A percentile compares a stretch with the other conserved stretches of the same genome.
Conservation (phyloP, 306 rosid genomes). For the Psophocarpus tetragonolobus region DNA sequence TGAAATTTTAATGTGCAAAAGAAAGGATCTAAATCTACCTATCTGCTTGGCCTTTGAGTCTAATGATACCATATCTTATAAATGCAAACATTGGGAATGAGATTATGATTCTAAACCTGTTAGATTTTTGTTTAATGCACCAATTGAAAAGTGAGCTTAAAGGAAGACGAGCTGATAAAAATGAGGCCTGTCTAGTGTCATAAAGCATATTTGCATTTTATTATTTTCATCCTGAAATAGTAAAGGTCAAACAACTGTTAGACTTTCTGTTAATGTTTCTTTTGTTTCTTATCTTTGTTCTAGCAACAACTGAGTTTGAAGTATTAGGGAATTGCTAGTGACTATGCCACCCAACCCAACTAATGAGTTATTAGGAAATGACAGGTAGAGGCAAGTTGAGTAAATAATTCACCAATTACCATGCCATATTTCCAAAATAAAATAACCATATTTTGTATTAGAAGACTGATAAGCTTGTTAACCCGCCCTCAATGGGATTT, state of each 20-base stretch:
- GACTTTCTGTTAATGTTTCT: not conserved
- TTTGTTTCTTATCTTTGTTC: not conserved
- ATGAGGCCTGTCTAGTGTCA: not conserved
- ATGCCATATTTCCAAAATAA: not conserved
- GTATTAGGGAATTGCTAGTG: not conserved
- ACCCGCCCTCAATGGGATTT: not conserved
- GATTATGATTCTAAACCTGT: constrained; percentile 20
- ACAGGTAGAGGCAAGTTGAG: not conserved
- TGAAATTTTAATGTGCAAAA: constrained; percentile 14
- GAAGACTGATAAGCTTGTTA: not conserved
- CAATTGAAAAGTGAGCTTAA: not conserved
- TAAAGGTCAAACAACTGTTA: not conserved
- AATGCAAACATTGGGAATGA: constrained; percentile 1
- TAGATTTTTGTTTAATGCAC: constrained; percentile 18
- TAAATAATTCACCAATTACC: not conserved
- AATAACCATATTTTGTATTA: constrained; percentile 5
- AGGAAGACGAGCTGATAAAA: not conserved
- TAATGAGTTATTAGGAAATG: constrained; percentile 12
- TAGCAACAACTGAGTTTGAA: not conserved
- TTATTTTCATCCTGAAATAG: not conserved
- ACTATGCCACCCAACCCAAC: not conserved
- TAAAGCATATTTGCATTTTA: not conserved
- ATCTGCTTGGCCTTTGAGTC: constrained; percentile 23
- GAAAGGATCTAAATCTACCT: not conserved
- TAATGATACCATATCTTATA: not conserved